Base-by-base conservation (phyloP, 2,329 filamentous ascomycete species). In the Cryphonectria parasitica region DNA sequence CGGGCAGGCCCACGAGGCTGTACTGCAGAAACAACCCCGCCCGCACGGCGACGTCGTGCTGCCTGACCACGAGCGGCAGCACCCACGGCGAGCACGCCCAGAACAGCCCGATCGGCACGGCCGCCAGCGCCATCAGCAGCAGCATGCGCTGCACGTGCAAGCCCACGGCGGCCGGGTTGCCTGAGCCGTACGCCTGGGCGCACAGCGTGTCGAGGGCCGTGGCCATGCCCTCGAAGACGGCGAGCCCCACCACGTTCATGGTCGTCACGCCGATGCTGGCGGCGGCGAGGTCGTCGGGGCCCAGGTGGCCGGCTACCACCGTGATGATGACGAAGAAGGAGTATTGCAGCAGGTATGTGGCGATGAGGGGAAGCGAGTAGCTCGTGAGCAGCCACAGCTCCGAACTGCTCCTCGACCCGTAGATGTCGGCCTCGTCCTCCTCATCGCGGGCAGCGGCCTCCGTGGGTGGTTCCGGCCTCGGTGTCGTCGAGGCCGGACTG, bases 301-400 rank as follows among this genome's bases (percentile, higher is more conserved):
- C 82, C 11, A 88, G 80, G 74, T 85, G 85, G 0, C 86, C 86
- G 0, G 84, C 85, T 0, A 85, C 83, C 54, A 86, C 82, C 31
- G 85, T 85, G 1, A 84, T 85, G 68, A 86, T 82, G 45, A 87
- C 77, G 67, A 79, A 85, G 73, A 85, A 86, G 10, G 82, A 85
- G 74, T 87, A 88, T 72, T 88, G 85, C 6, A 88, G 79, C 0
- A 88, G 76, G 72, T 87, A 88, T 0, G 86, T 88, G n/a, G 83
- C 78, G 66, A 85, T 83, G 28, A 88, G 78, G 8, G 86, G 86
- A 1, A 83, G 70, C 0, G 84, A 85, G 74, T 85, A 85, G 54
- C 64, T 64, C 19, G 60, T 63, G 64, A 74, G 73, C n/a, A 73
- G 65, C 65, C 68, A 63, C 61, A 73, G 66, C 66, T 74, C 73